Percentiles rank a stretch among this genome's conserved stretches.
These are phyloP conservation scores for Hygrophila difformis DNA, from an alignment of 257 asterid species.

Conservation along the genomic window DNA sequence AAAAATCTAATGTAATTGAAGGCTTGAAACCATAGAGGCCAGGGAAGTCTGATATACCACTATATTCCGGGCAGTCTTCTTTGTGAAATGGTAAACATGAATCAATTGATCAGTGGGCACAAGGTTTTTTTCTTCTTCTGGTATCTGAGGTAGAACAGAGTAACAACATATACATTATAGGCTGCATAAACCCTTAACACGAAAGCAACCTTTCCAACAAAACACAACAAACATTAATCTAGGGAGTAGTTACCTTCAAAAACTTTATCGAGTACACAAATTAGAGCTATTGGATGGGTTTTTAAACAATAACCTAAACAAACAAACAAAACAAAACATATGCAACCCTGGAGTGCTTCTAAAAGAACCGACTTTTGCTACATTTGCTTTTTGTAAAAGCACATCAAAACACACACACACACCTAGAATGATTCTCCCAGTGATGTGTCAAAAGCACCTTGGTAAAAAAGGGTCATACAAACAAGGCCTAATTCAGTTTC, in stretches of 20 bases:
- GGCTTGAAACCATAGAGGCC: slow-evolving; percentile 4
- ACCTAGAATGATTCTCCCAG: no score
- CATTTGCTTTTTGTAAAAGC: no score
- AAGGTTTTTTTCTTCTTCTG: background rate
- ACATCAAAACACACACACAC: no score
- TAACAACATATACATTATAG: background rate
- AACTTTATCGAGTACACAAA: no score
- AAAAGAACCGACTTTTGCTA: no score
- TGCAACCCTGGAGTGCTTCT: background rate
- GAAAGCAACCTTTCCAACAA: background rate
- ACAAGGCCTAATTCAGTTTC: no score
- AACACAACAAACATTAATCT: background rate
- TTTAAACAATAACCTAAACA: no score
- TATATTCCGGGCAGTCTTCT: background rate
- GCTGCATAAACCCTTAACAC: background rate
- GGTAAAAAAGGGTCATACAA: no score
- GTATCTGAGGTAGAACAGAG: background rate
- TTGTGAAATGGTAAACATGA: slow-evolving; percentile 1
- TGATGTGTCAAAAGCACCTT: no score
- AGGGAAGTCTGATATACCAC: slow-evolving; percentile 9
- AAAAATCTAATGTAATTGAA: no score
- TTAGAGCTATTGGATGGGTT: no score
- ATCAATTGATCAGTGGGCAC: slow-evolving; percentile 1
- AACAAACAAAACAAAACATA: background rate
- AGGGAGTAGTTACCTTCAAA: background rate